Evolutionary conservation across 305 asterid species (phyloP).

Genomic region (Salvia sclarea): DNA sequence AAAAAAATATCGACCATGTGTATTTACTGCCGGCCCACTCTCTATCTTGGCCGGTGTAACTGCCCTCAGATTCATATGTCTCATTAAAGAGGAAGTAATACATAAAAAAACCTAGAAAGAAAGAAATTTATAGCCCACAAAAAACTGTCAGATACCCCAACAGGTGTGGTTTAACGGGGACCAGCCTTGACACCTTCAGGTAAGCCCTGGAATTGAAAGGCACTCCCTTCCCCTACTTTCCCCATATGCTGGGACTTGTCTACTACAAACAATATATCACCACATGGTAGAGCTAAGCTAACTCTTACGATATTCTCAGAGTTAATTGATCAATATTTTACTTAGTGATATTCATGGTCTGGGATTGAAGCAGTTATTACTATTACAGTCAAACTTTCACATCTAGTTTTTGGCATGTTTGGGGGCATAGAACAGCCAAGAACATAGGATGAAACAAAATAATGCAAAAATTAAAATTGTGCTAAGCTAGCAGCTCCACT

Average conservation of each 20-base stretch:
- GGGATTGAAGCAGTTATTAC: neutral
- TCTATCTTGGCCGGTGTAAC: neutral
- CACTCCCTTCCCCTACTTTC: neutral
- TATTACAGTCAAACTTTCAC: neutral
- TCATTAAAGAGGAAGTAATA: neutral
- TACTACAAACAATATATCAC: neutral
- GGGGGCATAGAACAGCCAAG: neutral
- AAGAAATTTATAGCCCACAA: neutral
- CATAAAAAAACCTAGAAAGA: neutral
- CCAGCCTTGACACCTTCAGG: neutral
- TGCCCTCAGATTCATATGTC: neutral
- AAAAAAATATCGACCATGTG: neutral
- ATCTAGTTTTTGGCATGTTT: neutral
- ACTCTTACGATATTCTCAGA: neutral
- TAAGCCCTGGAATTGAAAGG: neutral
- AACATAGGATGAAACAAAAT: neutral
- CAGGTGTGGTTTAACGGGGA: neutral
- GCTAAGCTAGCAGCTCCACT: neutral
- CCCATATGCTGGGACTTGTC: neutral
- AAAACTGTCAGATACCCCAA: neutral
- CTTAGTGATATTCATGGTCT: neutral
- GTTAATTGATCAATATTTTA: neutral
- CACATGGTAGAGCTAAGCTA: neutral
- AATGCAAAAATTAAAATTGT: neutral
- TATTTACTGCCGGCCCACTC: neutral